These are phyloP conservation scores for Sungouiella thailandica DNA, from an alignment of 805 yeast species.

Conservation along the genomic window DNA sequence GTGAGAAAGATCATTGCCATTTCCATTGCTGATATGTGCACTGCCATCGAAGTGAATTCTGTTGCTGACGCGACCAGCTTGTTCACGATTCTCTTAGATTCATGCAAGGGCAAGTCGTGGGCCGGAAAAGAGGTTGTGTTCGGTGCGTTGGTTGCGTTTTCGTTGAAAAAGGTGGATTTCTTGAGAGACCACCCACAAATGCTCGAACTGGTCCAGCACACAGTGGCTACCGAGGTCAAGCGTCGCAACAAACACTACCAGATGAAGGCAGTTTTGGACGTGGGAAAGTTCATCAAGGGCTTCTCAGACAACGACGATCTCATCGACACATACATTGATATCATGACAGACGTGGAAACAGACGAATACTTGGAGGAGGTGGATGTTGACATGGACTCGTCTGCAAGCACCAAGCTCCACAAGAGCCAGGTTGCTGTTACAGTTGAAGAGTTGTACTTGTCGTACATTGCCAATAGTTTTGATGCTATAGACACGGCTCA, in stretches of 20 bases:
- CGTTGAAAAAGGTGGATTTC: slow-evolving; percentile 40
- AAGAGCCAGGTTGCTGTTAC: slow-evolving; percentile 19
- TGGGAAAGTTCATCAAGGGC: slow-evolving; percentile 45
- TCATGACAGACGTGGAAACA: slow-evolving; percentile 29
- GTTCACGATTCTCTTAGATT: slow-evolving; percentile 50
- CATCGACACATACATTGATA: slow-evolving; percentile 32
- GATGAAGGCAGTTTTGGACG: slow-evolving; percentile 45
- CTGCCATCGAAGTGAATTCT: slow-evolving; percentile 27
- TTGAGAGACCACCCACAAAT: slow-evolving; percentile 23
- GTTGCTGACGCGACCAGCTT: slow-evolving; percentile 25
- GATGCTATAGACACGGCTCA: slow-evolving; percentile 4
- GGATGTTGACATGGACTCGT: slow-evolving; percentile 26
- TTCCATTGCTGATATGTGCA: slow-evolving; percentile 56
- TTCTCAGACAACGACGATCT: slow-evolving; percentile 33
- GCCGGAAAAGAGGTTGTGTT: slow-evolving; percentile 77
- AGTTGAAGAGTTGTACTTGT: slow-evolving; percentile 43
- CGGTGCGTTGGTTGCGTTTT: slow-evolving; percentile 60
- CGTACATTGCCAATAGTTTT: slow-evolving; percentile 25
- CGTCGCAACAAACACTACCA: slow-evolving; percentile 66
- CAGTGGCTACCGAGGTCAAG: slow-evolving; percentile 55
- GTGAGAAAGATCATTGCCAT: slow-evolving; percentile 68
- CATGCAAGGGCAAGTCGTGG: slow-evolving; percentile 80
- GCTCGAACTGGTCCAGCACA: slow-evolving; percentile 34
- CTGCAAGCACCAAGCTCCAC: slow-evolving; percentile 31
- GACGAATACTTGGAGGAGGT: slow-evolving; percentile 35